Base-by-base conservation (phyloP, 2,329 filamentous ascomycete species). In the Parascedosporium putredinis region DNA sequence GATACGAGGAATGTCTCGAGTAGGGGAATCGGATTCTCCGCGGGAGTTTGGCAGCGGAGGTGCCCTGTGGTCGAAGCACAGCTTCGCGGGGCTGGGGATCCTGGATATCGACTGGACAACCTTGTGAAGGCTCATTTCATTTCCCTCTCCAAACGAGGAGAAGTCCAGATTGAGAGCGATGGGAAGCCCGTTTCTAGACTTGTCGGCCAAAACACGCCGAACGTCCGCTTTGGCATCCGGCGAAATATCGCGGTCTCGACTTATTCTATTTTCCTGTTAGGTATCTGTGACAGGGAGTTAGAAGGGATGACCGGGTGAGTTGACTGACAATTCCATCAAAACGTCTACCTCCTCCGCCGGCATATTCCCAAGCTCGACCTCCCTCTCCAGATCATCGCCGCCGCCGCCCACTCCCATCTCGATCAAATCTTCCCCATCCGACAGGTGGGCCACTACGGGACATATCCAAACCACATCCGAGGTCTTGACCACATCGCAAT, bases 1-100 rank as follows among this genome's bases (percentile, higher is more conserved):
- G 69, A 53, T 93, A 91, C 0, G 88, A 95, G 0, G 91, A 94
- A 63, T 97, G 91, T 1, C 91, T 78, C 0, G 91, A 91, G 60
- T 90, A 96, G 0, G 90, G 87, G 56, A 95, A 96, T 0, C 62
- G 67, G 3, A 83, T 77, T 0, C 59, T 59, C 10, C 57, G 66
- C 0, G 73, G 66, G 2, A 77, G 59, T n/a, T n/a, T n/a, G n/a
- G n/a, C n/a, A n/a, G n/a, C n/a, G n/a, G n/a, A n/a, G n/a, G n/a
- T n/a, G n/a, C n/a, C n/a, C n/a, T n/a, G 20, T 16, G 49, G 50
- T 53, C 51, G 8, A n/a, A 46, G 36, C 50, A 52, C 27, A 20
- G 33, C 14, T 51, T 54, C 27, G 48, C 47, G 20, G 5, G 52
- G 2, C 36, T 53, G 38, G 6, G 51, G 45, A 55, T 59, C n/a